Conservation (phyloP, 2,329 filamentous ascomycete species). For the Fusarium dlaminii region DNA sequence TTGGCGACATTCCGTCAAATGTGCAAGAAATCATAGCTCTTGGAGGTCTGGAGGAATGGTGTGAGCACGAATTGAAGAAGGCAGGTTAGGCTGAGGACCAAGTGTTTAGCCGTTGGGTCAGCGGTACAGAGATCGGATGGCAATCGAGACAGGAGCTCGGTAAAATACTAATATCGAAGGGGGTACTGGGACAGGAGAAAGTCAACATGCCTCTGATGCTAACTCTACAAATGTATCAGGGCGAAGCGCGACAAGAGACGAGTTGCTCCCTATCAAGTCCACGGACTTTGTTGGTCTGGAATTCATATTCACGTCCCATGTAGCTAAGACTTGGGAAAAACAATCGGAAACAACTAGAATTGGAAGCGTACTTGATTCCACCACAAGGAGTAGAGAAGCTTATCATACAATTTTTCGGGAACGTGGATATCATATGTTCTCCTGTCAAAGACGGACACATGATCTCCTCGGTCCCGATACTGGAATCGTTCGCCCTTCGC, state of each 20-base stretch:
- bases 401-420: not conserved
- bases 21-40: not conserved
- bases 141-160: not conserved
- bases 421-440: not conserved
- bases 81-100: not conserved
- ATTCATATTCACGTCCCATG: not conserved
- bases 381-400: not conserved
- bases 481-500: conserved; percentile 78
- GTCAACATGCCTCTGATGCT: not conserved
- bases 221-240: not conserved
- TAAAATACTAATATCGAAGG: not conserved
- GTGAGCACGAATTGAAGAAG: not conserved
- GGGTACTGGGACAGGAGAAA: not conserved
- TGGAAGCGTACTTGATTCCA: not conserved
- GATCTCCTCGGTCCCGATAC: conserved; percentile 75
- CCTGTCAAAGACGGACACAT: not conserved
- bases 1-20: not conserved
- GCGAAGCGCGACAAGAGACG: not conserved
- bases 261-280: not conserved
- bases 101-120: not conserved
- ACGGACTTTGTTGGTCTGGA: not conserved
- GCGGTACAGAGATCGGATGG: not conserved
- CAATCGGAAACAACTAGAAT: not conserved
- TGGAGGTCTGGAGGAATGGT: not conserved
- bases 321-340: not conserved